Conservation (phyloP, 371 early-diverging fungal genomes). For the Actinomucor elegans region DNA sequence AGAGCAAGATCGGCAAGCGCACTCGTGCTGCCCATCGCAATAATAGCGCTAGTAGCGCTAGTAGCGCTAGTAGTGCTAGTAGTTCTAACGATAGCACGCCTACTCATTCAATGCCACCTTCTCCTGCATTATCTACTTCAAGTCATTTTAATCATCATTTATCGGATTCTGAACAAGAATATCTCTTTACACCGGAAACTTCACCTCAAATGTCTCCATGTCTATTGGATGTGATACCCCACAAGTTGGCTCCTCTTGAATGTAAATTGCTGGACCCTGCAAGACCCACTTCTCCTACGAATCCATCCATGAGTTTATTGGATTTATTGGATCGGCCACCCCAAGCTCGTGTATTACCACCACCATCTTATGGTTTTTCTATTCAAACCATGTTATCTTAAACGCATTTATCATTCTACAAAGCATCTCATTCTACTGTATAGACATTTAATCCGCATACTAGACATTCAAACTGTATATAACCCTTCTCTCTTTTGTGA, state of each 20-base stretch:
- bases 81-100: not conserved
- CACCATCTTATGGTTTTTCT: conserved; percentile 17
- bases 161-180: conserved; percentile 44
- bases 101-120: conserved; percentile 38
- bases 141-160: conserved; percentile 27
- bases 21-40: conserved; percentile 2
- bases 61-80: conserved; percentile 3
- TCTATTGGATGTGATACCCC: not conserved
- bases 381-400: conserved; percentile 6
- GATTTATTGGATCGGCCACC: conserved; percentile 45
- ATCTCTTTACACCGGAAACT: conserved; percentile 42
- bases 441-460: not conserved
- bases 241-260: conserved; percentile 31
- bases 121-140: conserved; percentile 42
- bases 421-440: not conserved
- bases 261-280: conserved; percentile 24
- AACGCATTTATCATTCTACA: not conserved
- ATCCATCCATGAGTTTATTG: conserved; percentile 19
- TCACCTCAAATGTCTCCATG: conserved; percentile 42
- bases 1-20: conserved; percentile 24
- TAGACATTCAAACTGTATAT: no score
- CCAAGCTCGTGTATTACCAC: conserved; percentile 43
- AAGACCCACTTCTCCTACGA: conserved; percentile 1
- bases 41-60: conserved; percentile 5
- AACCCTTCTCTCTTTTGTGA: not conserved